These are phyloP conservation scores for Rhodocollybia butyracea DNA, from an alignment of 768 basidiomycete species.

Conservation along the genomic window DNA sequence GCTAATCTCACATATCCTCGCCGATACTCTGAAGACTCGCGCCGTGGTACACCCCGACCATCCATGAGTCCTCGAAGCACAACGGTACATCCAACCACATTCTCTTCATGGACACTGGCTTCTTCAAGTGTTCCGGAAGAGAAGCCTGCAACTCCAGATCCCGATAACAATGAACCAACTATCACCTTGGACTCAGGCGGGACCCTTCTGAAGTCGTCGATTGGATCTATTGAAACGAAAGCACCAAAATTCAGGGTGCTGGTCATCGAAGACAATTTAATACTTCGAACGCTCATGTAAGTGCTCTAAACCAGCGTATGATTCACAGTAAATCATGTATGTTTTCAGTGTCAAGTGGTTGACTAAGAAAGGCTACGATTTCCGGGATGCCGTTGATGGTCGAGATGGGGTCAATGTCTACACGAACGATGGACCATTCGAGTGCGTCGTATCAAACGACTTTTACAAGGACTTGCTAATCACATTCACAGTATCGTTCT, in stretches of 20 bases:
- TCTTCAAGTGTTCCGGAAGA: slow-evolving; percentile 34
- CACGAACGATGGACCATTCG: slow-evolving; percentile 72
- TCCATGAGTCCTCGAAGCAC: slow-evolving; percentile 50
- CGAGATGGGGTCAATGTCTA: slow-evolving; percentile 80
- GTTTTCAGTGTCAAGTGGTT: slow-evolving; percentile 58
- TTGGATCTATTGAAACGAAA: slow-evolving; percentile 45
- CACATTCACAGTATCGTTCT: slow-evolving; percentile 63
- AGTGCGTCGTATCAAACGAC: slow-evolving; percentile 50
- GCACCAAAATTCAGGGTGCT: slow-evolving; percentile 59
- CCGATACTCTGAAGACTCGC: slow-evolving; percentile 48
- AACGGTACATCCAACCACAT: slow-evolving; percentile 39
- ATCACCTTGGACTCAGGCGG: slow-evolving; percentile 59
- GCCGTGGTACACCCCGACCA: slow-evolving; percentile 35
- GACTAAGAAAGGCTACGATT: slow-evolving; percentile 72
- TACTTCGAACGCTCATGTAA: slow-evolving; percentile 80
- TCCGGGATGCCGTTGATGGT: slow-evolving; percentile 79
- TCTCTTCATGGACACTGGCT: slow-evolving; percentile 30
- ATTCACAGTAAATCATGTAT: slow-evolving; percentile 7
- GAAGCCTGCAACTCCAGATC: slow-evolving; percentile 14
- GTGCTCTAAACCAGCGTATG: slow-evolving; percentile 27
- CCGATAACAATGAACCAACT: slow-evolving; percentile 34
- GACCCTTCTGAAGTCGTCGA: slow-evolving; percentile 65
- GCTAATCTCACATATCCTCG: slow-evolving; percentile 23
- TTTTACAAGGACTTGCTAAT: slow-evolving; percentile 1
- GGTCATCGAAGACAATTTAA: slow-evolving; percentile 88